Base-by-base conservation (phyloP, 2,329 filamentous ascomycete genomes). In the Aspergillus hortae region DNA sequence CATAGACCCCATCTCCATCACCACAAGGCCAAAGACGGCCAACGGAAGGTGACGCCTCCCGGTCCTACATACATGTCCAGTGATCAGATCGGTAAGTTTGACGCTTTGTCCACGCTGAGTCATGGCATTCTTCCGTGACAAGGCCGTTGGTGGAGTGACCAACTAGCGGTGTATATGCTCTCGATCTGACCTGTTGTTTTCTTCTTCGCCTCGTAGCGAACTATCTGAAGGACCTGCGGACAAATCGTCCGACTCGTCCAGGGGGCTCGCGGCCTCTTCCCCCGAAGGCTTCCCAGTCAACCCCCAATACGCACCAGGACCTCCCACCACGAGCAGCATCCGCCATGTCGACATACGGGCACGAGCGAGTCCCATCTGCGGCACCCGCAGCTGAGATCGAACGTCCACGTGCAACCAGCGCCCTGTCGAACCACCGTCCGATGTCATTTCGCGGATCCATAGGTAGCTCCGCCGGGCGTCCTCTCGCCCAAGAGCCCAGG, bases 261-360 rank as follows among this genome's bases (percentile, higher is more conserved):
- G 81, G 75, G 46, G 83, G 84, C 53, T 84, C 83, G 43, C 74
- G 84, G 50, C 83, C 84, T 41, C 74, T 80, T 43, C 83, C 83
- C 10, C 72, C 76, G 19, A 79, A 77, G 56, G 70, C 76, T 58
- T 61, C 67, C 6, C 51, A 61, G 7, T 65, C 67, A 5, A 57
- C 60, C 3, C 50, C 59, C 23, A 56, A 61, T 47, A 33, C 58
- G 12, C 57, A 61, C 30, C 67, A 64, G 6, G 63, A 65, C 41
- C 61, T 68, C 17, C 74, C 70, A 45, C 69, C 71, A 17, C 70
- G 74, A 49, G 72, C 74, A 35, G 61, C 72, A 4, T 77, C 74
- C 32, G 72, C 74, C 6, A 65, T 76, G 48, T 72, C 72, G n/a
- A 69, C 67, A 57, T 67, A 69, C 44, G 61, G 47, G 44, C 58